Evolutionary conservation across 2,329 filamentous ascomycete species (phyloP).

Genomic region (Penicillium hesseltinei): DNA sequence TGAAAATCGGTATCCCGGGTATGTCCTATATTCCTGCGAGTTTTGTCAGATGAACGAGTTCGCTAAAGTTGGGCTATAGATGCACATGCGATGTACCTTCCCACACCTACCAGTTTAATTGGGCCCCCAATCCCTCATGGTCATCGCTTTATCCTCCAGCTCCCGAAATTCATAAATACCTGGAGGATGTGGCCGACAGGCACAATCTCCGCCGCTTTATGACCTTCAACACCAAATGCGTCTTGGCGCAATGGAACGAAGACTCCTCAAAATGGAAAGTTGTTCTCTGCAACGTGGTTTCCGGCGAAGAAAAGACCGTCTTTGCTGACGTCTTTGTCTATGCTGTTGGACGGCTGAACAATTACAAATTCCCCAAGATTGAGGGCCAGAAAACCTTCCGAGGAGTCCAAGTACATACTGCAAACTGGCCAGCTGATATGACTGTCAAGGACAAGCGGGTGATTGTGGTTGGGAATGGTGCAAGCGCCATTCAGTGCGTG

Average conservation of each 20-base stretch:
- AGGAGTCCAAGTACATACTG: constrained; percentile 36
- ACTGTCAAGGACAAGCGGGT: not conserved
- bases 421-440: constrained; percentile 28
- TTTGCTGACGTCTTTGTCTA: constrained; percentile 10
- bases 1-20: constrained; percentile 30
- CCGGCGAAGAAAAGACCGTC: not conserved
- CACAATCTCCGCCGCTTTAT: constrained; percentile 11
- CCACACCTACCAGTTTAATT: constrained; percentile 34
- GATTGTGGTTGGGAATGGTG: constrained; percentile 10
- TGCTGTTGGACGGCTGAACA: constrained; percentile 13
- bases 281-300: not conserved
- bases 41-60: not conserved
- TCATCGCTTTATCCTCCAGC: constrained; percentile 7
- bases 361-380: constrained; percentile 21
- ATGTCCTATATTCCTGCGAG: not conserved
- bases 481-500: constrained; percentile 6
- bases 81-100: constrained; percentile 35
- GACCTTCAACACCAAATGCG: constrained; percentile 3
- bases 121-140: constrained; percentile 17
- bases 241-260: constrained; percentile 8
- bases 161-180: constrained; percentile 6
- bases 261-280: constrained; percentile 2
- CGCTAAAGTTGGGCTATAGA: not conserved
- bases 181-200: constrained; percentile 8
- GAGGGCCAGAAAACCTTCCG: constrained; percentile 25